Base-by-base conservation (phyloP, 768 basidiomycete species). In the Suillus spraguei region DNA sequence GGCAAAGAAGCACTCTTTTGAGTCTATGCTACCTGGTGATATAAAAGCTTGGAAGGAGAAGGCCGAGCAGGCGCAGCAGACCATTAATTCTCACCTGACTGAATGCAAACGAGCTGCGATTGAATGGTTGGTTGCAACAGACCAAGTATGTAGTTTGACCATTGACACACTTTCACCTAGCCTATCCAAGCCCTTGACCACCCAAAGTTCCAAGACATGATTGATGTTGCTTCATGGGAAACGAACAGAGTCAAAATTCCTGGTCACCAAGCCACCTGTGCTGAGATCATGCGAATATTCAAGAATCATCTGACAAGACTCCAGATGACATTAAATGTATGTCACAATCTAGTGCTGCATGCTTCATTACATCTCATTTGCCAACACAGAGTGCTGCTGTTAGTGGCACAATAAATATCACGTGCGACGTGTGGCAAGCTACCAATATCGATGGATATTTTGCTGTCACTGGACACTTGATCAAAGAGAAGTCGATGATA, bases 391-490 rank as follows among this genome's bases (percentile, higher is more conserved):
- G 71, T 42, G 35, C 49, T 7, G 47, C 22, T 6, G 69, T 73
- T 11, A 60, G 50, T 11, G 71, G 75, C 20, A n/a, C 61, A 16
- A 70, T 79, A n/a, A 77, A 64, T 38, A 56, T 79, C 1, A 82
- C 80, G 0, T 77, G 75, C 61, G 76, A 82, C 60, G 76, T 71
- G 1, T 81, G 80, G 80, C 77, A 79, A 54, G 81, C 81, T 0
- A 64, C 55, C 8, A 81, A 80, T 62, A 64, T 58, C 0, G 74
- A 80, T 58, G 69, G 68, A 0, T 81, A 81, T 65, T 78, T 81
- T 62, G 76, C 76, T 1, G 73, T 81, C 9, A 81, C 64, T 75
- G 77, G 66, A 14, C 76, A 77, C 60, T 80, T 76, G 76, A 72
- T 80, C 47, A 75, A 79, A 62, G 75, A 77, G 63, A 49, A 36